Conservation (phyloP, 2,329 filamentous ascomycete species). For the Xylariaceae sp. region DNA sequence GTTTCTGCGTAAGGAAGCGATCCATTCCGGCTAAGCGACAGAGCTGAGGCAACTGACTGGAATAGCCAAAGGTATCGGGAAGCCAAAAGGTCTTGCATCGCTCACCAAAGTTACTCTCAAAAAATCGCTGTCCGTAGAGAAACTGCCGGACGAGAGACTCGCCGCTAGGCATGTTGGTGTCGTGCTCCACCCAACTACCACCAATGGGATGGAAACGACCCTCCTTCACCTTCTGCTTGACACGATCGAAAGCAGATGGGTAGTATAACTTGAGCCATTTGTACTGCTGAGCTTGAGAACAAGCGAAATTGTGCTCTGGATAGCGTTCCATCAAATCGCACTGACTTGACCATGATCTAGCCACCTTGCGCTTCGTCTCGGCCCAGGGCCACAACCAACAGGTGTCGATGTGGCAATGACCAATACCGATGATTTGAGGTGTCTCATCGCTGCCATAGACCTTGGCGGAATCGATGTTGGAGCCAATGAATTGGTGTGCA, state of each 20-base stretch:
- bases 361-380: conserved; percentile 95
- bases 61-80: conserved; percentile 97
- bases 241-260: conserved; percentile 81
- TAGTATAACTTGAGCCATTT: conserved; percentile 95
- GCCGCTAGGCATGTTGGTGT: conserved; percentile 94
- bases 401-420: conserved; percentile 96
- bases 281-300: conserved; percentile 94
- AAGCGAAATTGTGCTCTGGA: conserved; percentile 86
- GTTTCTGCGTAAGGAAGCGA: conserved; percentile 94
- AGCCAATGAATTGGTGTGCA: conserved; percentile 76
- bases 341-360: conserved; percentile 93
- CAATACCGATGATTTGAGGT: conserved; percentile 80
- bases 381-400: conserved; percentile 99
- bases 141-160: conserved; percentile 94
- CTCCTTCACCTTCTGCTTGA: conserved; percentile 85
- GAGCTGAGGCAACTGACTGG: conserved; percentile 86
- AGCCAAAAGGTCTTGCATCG: conserved; percentile 94
- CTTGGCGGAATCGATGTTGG: conserved; percentile 73
- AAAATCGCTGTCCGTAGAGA: conserved; percentile 90
- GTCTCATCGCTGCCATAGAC: conserved; percentile 76
- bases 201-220: conserved; percentile 93
- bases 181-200: conserved; percentile 98
- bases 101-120: conserved; percentile 86
- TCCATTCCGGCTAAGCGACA: conserved; percentile 94
- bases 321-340: conserved; percentile 94